phyloP scores from a whole-genome alignment of 192 early-diverging fungal genomes.

The Paraglomus brasilianum region DNA sequence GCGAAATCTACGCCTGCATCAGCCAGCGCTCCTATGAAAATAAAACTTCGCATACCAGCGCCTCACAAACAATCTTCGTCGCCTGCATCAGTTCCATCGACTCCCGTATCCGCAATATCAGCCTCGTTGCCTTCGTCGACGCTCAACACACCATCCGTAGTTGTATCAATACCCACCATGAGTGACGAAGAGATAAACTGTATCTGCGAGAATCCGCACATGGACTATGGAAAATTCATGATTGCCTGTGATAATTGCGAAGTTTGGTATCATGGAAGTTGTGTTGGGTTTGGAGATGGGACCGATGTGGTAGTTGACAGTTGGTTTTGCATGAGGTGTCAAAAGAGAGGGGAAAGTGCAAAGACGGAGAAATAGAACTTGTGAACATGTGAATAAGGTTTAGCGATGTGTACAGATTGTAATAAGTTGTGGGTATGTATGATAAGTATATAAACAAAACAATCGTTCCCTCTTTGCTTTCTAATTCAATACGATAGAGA shows the following conservation, averaged over 20 bases:
- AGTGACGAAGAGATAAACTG: slow-evolving; percentile 50
- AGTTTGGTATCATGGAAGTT: slow-evolving; percentile 65
- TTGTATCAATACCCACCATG: too few species aligned
- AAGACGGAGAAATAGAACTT: too few species aligned
- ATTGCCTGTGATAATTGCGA: slow-evolving; percentile 60
- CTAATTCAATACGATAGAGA: too few species aligned
- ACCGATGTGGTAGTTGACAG: slow-evolving; percentile 32
- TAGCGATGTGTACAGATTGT: too few species aligned
- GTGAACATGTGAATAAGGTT: too few species aligned
- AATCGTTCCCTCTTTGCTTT: too few species aligned
- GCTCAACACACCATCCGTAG: background rate
- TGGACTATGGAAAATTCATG: slow-evolving; percentile 64
- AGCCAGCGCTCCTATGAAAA: slow-evolving; percentile 37
- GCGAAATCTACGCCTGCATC: slow-evolving; percentile 13
- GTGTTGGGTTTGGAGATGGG: slow-evolving; percentile 47
- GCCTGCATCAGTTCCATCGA: background rate
- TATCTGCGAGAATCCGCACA: slow-evolving; percentile 55
- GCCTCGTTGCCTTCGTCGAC: background rate
- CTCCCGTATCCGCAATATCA: background rate
- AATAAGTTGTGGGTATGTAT: too few species aligned
- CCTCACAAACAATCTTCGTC: slow-evolving; percentile 3
- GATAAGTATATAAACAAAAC: too few species aligned
- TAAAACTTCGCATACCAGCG: slow-evolving; percentile 29
- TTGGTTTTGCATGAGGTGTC: slow-evolving; percentile 55
- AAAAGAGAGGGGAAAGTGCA: too few species aligned